Conservation (phyloP, 2,329 filamentous ascomycete species). For the Lecanicillium sp. region DNA sequence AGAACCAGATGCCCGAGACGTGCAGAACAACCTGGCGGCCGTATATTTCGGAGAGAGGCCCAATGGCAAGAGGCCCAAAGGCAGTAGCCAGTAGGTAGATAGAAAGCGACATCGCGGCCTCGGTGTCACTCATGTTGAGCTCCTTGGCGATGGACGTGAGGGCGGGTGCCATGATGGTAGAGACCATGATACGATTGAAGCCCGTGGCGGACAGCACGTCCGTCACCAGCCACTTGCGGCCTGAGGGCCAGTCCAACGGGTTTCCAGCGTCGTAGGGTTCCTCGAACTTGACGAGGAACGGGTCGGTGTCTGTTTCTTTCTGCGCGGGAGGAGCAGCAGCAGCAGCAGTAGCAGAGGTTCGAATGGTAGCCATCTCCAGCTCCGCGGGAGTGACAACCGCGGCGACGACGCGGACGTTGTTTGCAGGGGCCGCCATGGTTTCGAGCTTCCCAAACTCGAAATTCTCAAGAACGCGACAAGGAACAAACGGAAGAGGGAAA, state of each 20-base stretch:
- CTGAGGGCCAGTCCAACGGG: conserved; percentile 28
- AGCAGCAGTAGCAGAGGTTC: too few species aligned
- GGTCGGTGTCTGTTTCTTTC: too few species aligned
- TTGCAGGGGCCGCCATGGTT: too few species aligned
- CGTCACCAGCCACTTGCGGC: conserved; percentile 40
- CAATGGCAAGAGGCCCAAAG: conserved; percentile 34
- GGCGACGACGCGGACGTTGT: too few species aligned
- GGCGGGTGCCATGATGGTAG: conserved; percentile 43
- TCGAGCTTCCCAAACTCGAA: too few species aligned
- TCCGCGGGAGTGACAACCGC: too few species aligned
- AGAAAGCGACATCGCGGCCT: conserved; percentile 38
- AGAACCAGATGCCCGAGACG: conserved; percentile 37
- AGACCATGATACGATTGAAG: conserved; percentile 43
- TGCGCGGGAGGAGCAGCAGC: too few species aligned
- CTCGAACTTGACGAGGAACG: conserved; percentile 18
- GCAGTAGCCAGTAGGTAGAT: conserved; percentile 35
- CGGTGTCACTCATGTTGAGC: conserved; percentile 37
- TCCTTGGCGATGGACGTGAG: conserved; percentile 40
- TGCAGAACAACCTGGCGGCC: conserved; percentile 34
- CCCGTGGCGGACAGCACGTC: conserved; percentile 38
- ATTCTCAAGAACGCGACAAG: too few species aligned
- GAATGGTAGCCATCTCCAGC: too few species aligned
- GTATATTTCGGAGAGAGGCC: conserved; percentile 39
- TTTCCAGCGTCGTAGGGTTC: conserved; percentile 24
- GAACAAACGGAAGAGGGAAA: too few species aligned